Percentiles rank a stretch among this genome's conserved stretches.
Evolutionary conservation across 139 green algal species (phyloP).

Genomic region (Gonium pectorale): DNA sequence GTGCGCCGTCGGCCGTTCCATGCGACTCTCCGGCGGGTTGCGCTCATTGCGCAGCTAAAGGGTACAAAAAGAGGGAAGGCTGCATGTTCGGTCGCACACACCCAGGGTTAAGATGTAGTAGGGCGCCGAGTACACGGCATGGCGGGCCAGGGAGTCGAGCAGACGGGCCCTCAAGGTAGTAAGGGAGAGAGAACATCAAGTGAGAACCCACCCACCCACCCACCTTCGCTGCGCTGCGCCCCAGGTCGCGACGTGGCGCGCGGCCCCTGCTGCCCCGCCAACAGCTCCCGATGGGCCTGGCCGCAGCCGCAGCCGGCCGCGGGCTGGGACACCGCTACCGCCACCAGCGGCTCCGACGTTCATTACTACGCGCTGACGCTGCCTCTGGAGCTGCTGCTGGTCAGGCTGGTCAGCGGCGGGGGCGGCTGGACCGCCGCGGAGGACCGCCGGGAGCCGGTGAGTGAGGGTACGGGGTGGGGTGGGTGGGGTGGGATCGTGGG

Average conservation of each 20-base stretch:
- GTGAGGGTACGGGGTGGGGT: too few relatives aligned
- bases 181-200: too few relatives aligned
- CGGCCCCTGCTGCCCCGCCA: slow-evolving; percentile 9
- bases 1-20: background rate
- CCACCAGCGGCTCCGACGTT: background rate
- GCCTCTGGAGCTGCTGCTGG: background rate
- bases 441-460: background rate
- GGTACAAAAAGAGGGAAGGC: too few relatives aligned
- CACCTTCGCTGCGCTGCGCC: background rate
- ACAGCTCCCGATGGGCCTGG: slow-evolving; percentile 5
- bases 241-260: background rate
- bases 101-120: too few relatives aligned
- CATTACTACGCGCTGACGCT: background rate
- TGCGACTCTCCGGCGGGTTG: too few relatives aligned
- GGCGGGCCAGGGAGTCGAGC: too few relatives aligned
- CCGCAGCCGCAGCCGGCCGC: background rate
- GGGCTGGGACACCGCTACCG: background rate
- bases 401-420: background rate
- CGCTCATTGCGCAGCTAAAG: too few relatives aligned
- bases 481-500: too few relatives aligned
- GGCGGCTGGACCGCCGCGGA: background rate
- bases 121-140: too few relatives aligned
- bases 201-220: too few relatives aligned
- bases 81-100: too few relatives aligned
- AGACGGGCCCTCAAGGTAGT: too few relatives aligned